A percentile compares a stretch with the other conserved stretches of the same genome.
Evolutionary conservation across 306 rosid genomes (phyloP).

Genomic region (Sphenostylis stenocarpa): DNA sequence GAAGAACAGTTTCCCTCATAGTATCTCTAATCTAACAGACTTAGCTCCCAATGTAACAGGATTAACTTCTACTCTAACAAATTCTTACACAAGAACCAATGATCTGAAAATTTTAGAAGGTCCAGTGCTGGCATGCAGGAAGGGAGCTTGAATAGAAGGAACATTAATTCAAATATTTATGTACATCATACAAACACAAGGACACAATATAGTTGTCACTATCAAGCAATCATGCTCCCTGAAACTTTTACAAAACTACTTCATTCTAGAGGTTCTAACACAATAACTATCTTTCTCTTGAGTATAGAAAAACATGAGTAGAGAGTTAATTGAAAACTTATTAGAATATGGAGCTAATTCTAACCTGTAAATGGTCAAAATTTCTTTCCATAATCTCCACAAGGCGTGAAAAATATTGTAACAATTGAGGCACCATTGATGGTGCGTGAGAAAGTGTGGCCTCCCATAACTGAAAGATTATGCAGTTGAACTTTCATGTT

Average conservation of each 20-base stretch:
- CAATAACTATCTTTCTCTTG: slow-evolving; percentile 4
- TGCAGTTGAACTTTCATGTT: slow-evolving; percentile 32
- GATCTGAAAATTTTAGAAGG: slow-evolving; percentile 23
- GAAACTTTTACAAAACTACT: slow-evolving; percentile 15
- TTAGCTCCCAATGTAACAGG: slow-evolving; percentile 7
- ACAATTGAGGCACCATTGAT: slow-evolving; percentile 84
- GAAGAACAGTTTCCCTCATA: not conserved
- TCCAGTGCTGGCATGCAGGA: not conserved
- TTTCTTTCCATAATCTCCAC: slow-evolving; percentile 84
- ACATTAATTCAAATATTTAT: slow-evolving; percentile 15
- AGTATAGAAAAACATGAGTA: slow-evolving; percentile 15
- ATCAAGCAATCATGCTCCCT: not conserved
- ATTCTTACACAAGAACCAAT: not conserved
- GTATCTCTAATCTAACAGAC: not conserved
- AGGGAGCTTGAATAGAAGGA: slow-evolving; percentile 6
- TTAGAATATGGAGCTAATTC: slow-evolving; percentile 33
- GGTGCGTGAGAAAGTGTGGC: slow-evolving; percentile 95
- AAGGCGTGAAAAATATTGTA: slow-evolving; percentile 73
- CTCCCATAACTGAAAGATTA: slow-evolving; percentile 87
- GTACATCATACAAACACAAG: not conserved
- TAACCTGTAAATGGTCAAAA: slow-evolving; percentile 94
- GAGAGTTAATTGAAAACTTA: not conserved
- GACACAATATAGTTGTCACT: not conserved
- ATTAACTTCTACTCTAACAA: slow-evolving; percentile 1
- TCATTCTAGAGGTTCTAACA: slow-evolving; percentile 4